Conservation (phyloP, 139 green algal species). For the Medakamo hakoo region DNA sequence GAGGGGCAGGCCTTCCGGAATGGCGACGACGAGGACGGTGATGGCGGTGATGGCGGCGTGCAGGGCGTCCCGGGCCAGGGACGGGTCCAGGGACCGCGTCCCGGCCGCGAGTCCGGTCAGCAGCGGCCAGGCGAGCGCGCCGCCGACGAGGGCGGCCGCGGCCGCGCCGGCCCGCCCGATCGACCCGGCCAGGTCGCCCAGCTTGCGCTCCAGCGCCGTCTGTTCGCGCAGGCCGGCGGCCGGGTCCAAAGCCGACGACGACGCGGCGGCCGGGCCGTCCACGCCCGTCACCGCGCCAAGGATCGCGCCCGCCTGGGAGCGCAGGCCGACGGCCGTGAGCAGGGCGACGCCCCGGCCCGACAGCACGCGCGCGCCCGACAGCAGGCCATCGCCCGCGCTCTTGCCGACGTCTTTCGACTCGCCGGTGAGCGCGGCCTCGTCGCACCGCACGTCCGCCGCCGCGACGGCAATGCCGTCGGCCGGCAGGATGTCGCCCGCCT, state of each 20-base stretch:
- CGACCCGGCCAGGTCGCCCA: constrained; percentile 42
- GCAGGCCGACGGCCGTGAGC: constrained; percentile 58
- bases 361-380: constrained; percentile 45
- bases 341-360: constrained; percentile 56
- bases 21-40: constrained; percentile 75
- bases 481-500: constrained; percentile 67
- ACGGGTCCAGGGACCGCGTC: constrained; percentile 20
- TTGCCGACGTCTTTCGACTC: constrained; percentile 53
- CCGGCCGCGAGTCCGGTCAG: not conserved
- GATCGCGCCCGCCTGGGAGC: constrained; percentile 42
- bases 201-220: constrained; percentile 55
- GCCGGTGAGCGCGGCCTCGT: constrained; percentile 66
- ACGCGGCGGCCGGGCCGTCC: not conserved
- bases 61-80: constrained; percentile 31
- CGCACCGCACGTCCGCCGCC: constrained; percentile 37
- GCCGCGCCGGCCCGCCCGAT: constrained; percentile 57
- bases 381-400: constrained; percentile 17
- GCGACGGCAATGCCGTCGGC: constrained; percentile 54
- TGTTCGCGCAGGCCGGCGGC: constrained; percentile 18
- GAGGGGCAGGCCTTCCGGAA: constrained; percentile 77
- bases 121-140: constrained; percentile 16
- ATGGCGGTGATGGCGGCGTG: constrained; percentile 55
- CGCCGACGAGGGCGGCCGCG: constrained; percentile 24
- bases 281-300: constrained; percentile 1
- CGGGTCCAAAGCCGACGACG: too few relatives aligned